Base-by-base conservation (phyloP, 805 yeast genomes). In the Naumovozyma castellii region DNA sequence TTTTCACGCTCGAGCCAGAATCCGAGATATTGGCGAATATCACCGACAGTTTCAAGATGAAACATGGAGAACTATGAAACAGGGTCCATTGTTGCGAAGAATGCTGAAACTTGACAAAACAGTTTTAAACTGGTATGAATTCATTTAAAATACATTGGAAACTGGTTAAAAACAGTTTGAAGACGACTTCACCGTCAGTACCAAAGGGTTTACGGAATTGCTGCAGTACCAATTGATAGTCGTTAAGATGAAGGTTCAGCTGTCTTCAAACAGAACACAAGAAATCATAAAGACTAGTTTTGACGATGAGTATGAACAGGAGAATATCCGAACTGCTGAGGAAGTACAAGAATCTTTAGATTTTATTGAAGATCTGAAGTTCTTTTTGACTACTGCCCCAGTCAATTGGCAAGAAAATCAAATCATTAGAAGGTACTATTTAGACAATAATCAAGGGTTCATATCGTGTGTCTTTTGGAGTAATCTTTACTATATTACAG, bases 401-500 rank as follows among this genome's bases (percentile, higher is more conserved):
- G 92, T 92, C 3, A 83, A 81, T 54, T 90, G 97, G 95, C 87
- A 80, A 56, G 84, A 79, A 43, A 80, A 81, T 50, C 96, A 90
- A 58, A 80, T 85, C 36, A 84, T 92, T 37, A 71, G 95, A 54
- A 67, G 95, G 38, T 90, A 86, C 59, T 83, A 79, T 54, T 64
- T 90, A 37, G 86, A 87, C 50, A 83, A 80, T 45, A 94, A 84
- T 45, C 96, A 90, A 60, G 92, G 90, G 1, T 86, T 90, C 48
- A 87, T 86, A 13, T 76, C 84, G 25, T 92, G 98, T 62, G 86
- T 92, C 1, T 81, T 72, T 50, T 90, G 97, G 97, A 84, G 86
- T 51, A 83, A 84, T 53, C 67, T 88, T 9, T 90, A 82, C 57
- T 88, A 83, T 62, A 75, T 92, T 35, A 90, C 97, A 0, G 97